Evolutionary conservation across 225 moss, liverwort and hornwort species (phyloP).

Genomic region (Rhytidiadelphus loreus): DNA sequence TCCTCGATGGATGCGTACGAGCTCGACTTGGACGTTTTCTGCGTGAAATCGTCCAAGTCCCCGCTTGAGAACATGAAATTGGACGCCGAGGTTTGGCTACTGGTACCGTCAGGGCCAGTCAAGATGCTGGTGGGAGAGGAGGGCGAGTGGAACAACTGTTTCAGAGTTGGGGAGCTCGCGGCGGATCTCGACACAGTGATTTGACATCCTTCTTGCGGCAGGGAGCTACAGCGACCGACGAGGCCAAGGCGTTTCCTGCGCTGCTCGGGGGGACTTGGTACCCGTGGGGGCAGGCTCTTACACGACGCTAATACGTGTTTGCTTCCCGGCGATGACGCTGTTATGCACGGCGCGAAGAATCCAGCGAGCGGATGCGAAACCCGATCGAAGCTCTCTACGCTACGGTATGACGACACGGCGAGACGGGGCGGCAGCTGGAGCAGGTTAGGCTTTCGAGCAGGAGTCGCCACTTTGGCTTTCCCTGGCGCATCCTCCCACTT

Average conservation of each 20-base stretch:
- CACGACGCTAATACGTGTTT: slow-evolving; percentile 5
- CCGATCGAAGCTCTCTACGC: slow-evolving; percentile 11
- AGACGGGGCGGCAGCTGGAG: slow-evolving; percentile 49
- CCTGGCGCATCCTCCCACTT: slow-evolving; percentile 90
- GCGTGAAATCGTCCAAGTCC: slow-evolving; percentile 34
- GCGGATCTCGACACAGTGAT: slow-evolving; percentile 11
- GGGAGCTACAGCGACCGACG: slow-evolving; percentile 29
- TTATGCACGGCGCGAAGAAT: slow-evolving; percentile 30
- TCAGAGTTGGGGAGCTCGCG: slow-evolving; percentile 2
- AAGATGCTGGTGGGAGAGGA: slow-evolving; percentile 74
- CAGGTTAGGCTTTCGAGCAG: not conserved
- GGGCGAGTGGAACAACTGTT: slow-evolving; percentile 8
- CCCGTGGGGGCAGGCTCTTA: slow-evolving; percentile 12
- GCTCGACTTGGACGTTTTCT: slow-evolving; percentile 30
- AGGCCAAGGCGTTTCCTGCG: slow-evolving; percentile 8
- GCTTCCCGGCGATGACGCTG: slow-evolving; percentile 14
- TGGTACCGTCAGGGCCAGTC: slow-evolving; percentile 51
- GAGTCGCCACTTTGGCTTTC: slow-evolving; percentile 44
- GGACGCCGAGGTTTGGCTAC: slow-evolving; percentile 49
- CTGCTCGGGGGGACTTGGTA: slow-evolving; percentile 1
- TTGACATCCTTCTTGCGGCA: slow-evolving; percentile 33
- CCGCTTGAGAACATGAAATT: slow-evolving; percentile 38
- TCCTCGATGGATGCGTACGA: slow-evolving; percentile 24
- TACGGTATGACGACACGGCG: not conserved
- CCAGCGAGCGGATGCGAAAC: slow-evolving; percentile 20